Evolutionary conservation across 306 rosid species (phyloP), one percentile per base, ranked within the genome.

Genomic region (Cajanus cajan): DNA sequence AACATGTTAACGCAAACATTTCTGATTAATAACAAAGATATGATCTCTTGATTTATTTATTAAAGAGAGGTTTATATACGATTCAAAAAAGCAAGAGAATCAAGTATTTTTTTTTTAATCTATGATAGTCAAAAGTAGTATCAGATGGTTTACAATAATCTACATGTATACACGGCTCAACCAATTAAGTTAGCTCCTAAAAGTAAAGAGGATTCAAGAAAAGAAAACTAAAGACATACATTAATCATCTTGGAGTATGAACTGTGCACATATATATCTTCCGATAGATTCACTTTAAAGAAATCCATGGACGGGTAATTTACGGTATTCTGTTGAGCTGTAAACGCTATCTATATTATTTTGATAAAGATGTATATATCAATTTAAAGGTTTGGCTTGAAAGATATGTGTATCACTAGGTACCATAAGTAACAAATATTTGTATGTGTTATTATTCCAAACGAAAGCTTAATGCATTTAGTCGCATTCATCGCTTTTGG

Each of bases 401-500:
- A 51, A 76, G 41, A 61, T 47, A 19, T 21, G 59, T 19, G 69
- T 8, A 44, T 36, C 19, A 33, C 62, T 44, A 28, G 1, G 31
- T 28, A 7, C 47, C 15, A 25, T 78, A 55, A 57, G 68, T 68
- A 41, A 41, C 31, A 37, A 31, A 51, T 4, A 37, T 24, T 37
- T 66, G 54, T 66, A 18, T 34, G 13, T 37, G 22, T 14, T 77
- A 52, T 77, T 66, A 69, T 78, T 78, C 82, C 51, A 69, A 68
- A 68, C 62, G 71, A 71, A 70, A 41, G 55, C 63, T 15, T 44
- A 9, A 9, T 28, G 69, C 77, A 45, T 41, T 7, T 77, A 36
- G 54, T 69, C 57, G 45, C 41, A 36, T 40, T 78, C 48, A 47
- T 71, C 76, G 13, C 82, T 64, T 80, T 80, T 85, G 72, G 51